Evolutionary conservation across 225 moss, liverwort and hornwort species (phyloP), one percentile per base, ranked within the genome.

Genomic region (Bryum argenteum): DNA sequence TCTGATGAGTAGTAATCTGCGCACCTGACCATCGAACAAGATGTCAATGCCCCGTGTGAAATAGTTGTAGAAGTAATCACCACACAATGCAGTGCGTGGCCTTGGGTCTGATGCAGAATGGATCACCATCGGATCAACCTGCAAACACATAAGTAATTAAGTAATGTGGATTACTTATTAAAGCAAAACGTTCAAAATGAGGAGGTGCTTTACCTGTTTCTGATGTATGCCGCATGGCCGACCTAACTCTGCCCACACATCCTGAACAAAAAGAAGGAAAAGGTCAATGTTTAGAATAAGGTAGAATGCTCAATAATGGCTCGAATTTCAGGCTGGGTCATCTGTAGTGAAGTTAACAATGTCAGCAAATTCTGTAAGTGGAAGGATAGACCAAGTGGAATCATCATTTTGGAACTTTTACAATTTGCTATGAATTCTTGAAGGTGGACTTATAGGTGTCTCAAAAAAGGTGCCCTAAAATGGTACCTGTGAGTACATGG

Each of bases 61-160:
- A 56, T 93, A 97, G 66, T 97, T 97, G 76, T 97, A 97, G 69
- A 97, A 97, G 69, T 97, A 97, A 79, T 97, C 97, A 67, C 91
- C 97, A 73, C 93, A 97, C 61, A 97, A 86, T 28, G 97, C 94
- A 58, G 97, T 89, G 71, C 97, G 84, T 51, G 97, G 97, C 61
- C 87, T 85, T 69, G 97, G 90, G 55, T 98, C 97, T 44, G 97
- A 94, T 23, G 97, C 89, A 73, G 97, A 98, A 77, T 98, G 97
- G 62, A 98, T 98, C 72, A 98, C 90, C 97, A 98, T 98, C n/a
- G 97, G 94, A 64, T 98, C 97, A 61, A 98, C 97, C 96, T 96
- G 63, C 63, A 54, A 68, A 62, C 59, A 54, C 54, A 58, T 38
- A 59, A 37, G 68, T 12, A 39, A 54, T 74, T n/a, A 28, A 58